Percentiles rank a stretch among this genome's conserved stretches.
phyloP scores from a whole-genome alignment of 2,329 filamentous ascomycete species.

The Pezizomycotina sp. region DNA sequence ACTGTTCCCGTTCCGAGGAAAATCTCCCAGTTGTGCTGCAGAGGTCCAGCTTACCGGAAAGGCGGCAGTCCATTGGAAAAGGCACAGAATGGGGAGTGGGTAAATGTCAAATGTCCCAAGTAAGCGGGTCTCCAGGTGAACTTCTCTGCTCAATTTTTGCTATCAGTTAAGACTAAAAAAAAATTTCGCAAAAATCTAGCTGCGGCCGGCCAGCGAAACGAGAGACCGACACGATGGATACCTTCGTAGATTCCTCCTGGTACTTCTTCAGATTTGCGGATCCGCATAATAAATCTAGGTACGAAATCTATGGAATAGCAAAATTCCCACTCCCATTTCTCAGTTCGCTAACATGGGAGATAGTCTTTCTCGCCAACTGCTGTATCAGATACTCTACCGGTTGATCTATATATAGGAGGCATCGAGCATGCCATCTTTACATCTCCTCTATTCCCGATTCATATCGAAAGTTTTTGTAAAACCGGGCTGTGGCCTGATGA shows the following conservation, averaged over 20 bases:
- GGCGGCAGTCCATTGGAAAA: conserved; percentile 62
- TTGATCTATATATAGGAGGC: conserved; percentile 78
- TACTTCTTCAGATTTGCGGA: conserved; percentile 67
- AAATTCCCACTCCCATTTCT: no score
- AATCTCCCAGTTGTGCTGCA: conserved; percentile 61
- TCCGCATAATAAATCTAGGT: neutral
- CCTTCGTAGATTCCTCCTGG: conserved; percentile 90
- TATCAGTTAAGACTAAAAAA: neutral
- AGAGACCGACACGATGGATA: conserved; percentile 92
- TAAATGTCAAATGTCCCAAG: conserved; percentile 57
- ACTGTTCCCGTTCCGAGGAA: conserved; percentile 56
- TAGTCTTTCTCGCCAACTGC: conserved; percentile 44
- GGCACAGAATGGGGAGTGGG: conserved; percentile 46
- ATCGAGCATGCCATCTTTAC: conserved; percentile 82
- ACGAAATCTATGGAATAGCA: no score
- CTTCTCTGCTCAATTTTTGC: neutral
- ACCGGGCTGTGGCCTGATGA: conserved; percentile 31
- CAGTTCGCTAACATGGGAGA: no score
- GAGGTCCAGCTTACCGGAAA: conserved; percentile 52
- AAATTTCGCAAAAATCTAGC: conserved; percentile 5
- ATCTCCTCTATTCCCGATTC: conserved; percentile 77
- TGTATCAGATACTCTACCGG: conserved; percentile 45
- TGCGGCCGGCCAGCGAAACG: conserved; percentile 55
- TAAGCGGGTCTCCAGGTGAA: conserved; percentile 2
- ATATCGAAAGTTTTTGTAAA: conserved; percentile 70